phyloP scores from a whole-genome alignment of 306 rosid species.

The cucumber (Cucumis sativus) region DNA sequence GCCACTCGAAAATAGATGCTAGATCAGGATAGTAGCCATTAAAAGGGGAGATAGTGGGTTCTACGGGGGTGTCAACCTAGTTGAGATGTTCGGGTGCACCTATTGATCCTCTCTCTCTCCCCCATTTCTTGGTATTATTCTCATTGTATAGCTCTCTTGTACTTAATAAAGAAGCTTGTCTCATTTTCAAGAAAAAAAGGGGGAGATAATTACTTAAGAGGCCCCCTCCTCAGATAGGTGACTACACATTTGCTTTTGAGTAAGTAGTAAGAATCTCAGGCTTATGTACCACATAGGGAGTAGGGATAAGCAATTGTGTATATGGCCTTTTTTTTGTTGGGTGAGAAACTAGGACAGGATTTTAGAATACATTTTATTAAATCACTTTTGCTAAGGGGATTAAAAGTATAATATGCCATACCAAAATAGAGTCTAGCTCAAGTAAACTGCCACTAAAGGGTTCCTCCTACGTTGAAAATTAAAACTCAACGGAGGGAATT shows the following conservation, averaged over 20 bases:
- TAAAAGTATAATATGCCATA: neutral
- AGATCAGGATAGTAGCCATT: neutral
- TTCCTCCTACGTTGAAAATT: neutral
- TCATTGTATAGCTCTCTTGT: too few species aligned
- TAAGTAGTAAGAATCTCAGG: conserved; percentile 55
- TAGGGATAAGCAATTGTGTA: conserved; percentile 23
- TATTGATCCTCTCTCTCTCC: too few species aligned
- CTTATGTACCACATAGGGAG: conserved; percentile 57
- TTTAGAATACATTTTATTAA: neutral
- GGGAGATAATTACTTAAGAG: neutral
- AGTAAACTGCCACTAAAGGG: neutral
- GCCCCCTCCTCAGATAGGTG: conserved; percentile 31
- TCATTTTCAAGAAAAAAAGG: neutral
- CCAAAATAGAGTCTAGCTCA: neutral
- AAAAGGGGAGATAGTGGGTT: neutral
- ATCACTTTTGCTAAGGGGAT: neutral
- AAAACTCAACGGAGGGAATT: neutral
- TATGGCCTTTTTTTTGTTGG: neutral
- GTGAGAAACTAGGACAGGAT: neutral
- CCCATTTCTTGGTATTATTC: too few species aligned
- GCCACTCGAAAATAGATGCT: neutral
- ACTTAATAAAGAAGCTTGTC: too few species aligned
- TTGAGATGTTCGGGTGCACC: too few species aligned
- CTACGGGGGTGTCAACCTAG: too few species aligned
- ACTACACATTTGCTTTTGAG: conserved; percentile 67